These are phyloP conservation scores for Alnus rubra DNA, from an alignment of 306 rosid genomes.

Conservation along the genomic window DNA sequence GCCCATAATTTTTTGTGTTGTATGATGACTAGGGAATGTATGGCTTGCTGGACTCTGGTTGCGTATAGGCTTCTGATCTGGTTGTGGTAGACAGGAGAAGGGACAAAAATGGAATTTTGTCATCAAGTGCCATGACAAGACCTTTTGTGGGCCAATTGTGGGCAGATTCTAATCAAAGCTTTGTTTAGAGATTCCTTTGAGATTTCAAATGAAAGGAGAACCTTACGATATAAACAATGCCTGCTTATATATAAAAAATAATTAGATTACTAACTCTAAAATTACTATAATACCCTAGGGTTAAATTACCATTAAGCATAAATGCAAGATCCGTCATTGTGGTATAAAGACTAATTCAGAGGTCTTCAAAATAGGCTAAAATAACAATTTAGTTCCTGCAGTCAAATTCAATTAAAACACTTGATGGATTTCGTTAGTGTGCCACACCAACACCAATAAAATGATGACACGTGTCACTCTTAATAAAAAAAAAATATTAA, in stretches of 20 bases:
- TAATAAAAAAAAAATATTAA: no score
- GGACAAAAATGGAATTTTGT: constrained; percentile 20
- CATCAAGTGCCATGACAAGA: background rate
- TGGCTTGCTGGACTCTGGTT: background rate
- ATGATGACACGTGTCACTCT: no score
- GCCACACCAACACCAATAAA: no score
- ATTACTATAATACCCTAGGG: constrained; percentile 4
- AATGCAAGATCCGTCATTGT: no score
- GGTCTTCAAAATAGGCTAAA: no score
- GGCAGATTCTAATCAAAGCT: background rate
- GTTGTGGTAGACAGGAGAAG: constrained; percentile 23
- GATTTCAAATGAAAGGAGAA: constrained; percentile 25
- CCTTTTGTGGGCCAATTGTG: constrained; percentile 13
- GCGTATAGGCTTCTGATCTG: background rate
- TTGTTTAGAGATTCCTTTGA: constrained; percentile 17
- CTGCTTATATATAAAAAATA: no score
- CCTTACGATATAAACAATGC: constrained; percentile 23
- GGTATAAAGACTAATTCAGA: no score
- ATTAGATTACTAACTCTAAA: background rate
- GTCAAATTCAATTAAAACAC: no score
- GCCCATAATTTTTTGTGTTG: background rate
- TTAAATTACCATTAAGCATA: no score
- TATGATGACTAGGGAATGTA: background rate
- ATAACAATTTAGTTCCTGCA: no score
- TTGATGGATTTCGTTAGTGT: no score